Evolutionary conservation across 306 rosid genomes (phyloP), one percentile per base, ranked within the genome.

Genomic region (Vigna hirtella): DNA sequence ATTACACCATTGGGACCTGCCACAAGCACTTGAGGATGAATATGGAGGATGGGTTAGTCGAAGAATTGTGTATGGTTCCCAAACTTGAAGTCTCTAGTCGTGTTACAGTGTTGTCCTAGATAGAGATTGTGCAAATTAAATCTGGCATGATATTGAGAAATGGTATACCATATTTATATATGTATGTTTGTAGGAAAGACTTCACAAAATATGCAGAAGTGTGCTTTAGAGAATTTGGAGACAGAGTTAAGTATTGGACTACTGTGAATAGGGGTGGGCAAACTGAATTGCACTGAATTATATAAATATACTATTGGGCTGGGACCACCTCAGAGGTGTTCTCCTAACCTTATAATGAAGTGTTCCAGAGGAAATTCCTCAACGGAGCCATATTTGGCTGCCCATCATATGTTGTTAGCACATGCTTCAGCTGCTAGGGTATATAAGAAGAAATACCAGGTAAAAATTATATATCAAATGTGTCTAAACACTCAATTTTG

Each of bases 141-240:
- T 38, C 42, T 0, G 9, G 9, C 42, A 38, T 38, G 2, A 38
- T 14, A 48, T 13, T 48, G 17, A 3, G 52, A 48, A 48, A 48
- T 0, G n/a, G 14, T 48, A 8, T 48, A 4, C 4, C 52, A 48
- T 48, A 48, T 14, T 3, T 13, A 12, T 48, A 48, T 49, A 5
- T 48, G 8, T 4, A 1, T 49, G 7, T 4, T 49, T 49, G 91
- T 83, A 91, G 91, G 72, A 81, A 67, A 79, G 97, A 93, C 83
- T 93, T 91, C 86, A 87, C 83, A 22, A 10, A 63, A 9, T 91
- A 90, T n/a, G 96, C 93, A 0, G 89, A 91, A 42, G 86, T 84
- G 32, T 93, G 96, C 66, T 91, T 88, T 63, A 76, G 85, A 77
- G 93, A 87, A 68, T 93, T 93, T 24, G 97, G 97, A 5, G 94